phyloP scores from a whole-genome alignment of 768 basidiomycete genomes.

The Termitomyces sp. region DNA sequence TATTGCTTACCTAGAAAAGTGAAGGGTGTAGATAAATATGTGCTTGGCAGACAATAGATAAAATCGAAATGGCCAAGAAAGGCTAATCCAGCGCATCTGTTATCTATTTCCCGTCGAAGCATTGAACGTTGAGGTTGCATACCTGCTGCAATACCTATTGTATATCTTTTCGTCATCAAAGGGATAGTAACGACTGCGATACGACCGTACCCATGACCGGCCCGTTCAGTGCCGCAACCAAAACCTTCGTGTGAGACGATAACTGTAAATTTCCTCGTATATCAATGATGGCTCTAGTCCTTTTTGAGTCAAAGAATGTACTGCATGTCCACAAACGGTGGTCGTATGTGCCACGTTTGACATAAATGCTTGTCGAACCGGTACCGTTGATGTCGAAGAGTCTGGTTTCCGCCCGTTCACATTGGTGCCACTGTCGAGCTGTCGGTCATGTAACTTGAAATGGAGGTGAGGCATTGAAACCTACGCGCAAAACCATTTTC shows the following conservation, averaged over 20 bases:
- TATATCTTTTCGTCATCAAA: not conserved
- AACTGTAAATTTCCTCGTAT: constrained; percentile 36
- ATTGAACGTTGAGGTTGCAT: constrained; percentile 1
- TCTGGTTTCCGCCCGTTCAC: constrained; percentile 35
- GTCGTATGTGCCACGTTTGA: constrained; percentile 47
- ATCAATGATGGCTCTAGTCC: not conserved
- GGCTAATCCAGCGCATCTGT: constrained; percentile 32
- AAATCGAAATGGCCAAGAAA: constrained; percentile 76
- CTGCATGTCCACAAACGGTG: constrained; percentile 65
- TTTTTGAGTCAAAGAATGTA: constrained; percentile 27
- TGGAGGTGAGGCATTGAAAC: constrained; percentile 23
- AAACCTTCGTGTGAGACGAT: constrained; percentile 66
- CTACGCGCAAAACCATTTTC: constrained; percentile 75
- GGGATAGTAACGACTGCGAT: not conserved
- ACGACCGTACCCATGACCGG: constrained; percentile 64
- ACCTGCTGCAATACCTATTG: constrained; percentile 67
- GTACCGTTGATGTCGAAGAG: constrained; percentile 17
- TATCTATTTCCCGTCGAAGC: not conserved
- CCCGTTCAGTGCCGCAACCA: constrained; percentile 72
- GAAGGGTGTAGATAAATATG: constrained; percentile 67
- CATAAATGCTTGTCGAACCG: constrained; percentile 46
- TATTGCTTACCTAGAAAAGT: constrained; percentile 47
- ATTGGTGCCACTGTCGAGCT: constrained; percentile 52
- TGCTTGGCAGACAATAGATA: constrained; percentile 61
- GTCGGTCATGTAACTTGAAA: not conserved